A percentile compares a stretch with the other conserved stretches of the same genome.
Conservation (phyloP, 805 yeast genomes). For the Ogataea paradorogensis region DNA sequence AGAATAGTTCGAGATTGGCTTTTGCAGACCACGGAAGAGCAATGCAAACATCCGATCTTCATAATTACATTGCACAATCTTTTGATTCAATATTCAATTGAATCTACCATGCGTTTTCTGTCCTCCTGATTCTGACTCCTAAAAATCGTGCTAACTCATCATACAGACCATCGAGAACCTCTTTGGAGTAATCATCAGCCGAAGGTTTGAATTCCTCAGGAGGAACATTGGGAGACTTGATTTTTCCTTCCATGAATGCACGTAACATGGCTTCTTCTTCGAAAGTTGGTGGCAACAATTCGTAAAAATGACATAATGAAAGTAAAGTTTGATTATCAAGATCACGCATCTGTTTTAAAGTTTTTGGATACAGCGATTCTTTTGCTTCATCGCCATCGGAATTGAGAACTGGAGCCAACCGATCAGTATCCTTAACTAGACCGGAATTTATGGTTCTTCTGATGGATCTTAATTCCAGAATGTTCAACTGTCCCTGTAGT, state of each 20-base stretch:
- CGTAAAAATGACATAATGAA: constrained; percentile 68
- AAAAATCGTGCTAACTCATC: constrained; percentile 66
- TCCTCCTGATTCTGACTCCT: constrained; percentile 57
- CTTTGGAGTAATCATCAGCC: constrained; percentile 39
- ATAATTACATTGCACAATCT: constrained; percentile 62
- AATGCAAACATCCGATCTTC: constrained; percentile 83
- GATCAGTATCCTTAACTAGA: constrained; percentile 38
- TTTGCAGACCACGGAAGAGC: constrained; percentile 65
- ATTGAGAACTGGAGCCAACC: constrained; percentile 68
- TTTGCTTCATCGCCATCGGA: constrained; percentile 74
- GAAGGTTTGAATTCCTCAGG: constrained; percentile 26
- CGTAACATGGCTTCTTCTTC: constrained; percentile 52
- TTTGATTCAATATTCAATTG: constrained; percentile 8
- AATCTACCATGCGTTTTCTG: constrained; percentile 44
- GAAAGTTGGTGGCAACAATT: constrained; percentile 62
- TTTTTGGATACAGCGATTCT: constrained; percentile 52
- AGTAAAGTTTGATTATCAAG: constrained; percentile 47
- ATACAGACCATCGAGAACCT: constrained; percentile 51
- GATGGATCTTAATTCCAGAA: constrained; percentile 72
- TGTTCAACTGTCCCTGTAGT: constrained; percentile 81
- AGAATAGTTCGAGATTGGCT: constrained; percentile 64
- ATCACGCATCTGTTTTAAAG: constrained; percentile 49
- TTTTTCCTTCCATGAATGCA: constrained; percentile 50
- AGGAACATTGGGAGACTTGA: constrained; percentile 38
- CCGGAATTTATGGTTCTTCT: constrained; percentile 66